Conservation (phyloP, 129 eudicot genomes). For the Oenanthe sinensis region DNA sequence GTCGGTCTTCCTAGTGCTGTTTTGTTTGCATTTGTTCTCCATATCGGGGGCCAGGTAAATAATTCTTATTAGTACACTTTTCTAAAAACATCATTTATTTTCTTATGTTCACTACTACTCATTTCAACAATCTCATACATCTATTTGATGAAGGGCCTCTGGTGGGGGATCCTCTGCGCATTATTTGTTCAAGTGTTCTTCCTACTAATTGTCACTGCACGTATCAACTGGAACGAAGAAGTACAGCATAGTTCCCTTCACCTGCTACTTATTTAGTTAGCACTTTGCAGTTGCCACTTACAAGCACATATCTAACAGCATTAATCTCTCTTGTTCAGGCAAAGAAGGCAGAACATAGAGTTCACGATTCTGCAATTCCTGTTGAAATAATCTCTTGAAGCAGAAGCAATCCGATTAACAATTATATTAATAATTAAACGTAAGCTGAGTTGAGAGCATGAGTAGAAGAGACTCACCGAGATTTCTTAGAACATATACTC, state of each 20-base stretch:
- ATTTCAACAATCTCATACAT: neutral
- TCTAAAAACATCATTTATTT: neutral
- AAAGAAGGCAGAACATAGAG: conserved; percentile 60
- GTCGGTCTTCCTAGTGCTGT: conserved; percentile 71
- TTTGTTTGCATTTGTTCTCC: conserved; percentile 50
- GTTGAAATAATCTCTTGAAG: conserved; percentile 32
- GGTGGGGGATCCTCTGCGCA: conserved; percentile 71
- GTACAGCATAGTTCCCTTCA: conserved; percentile 25
- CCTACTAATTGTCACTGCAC: conserved; percentile 31
- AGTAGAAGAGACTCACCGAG: too few relatives aligned
- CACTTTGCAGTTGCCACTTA: neutral
- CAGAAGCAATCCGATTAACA: neutral
- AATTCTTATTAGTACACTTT: neutral
- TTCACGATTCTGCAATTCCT: conserved; percentile 40
- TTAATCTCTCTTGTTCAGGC: conserved; percentile 31
- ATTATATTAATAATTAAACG: neutral
- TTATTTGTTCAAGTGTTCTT: conserved; percentile 45
- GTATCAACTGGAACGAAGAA: conserved; percentile 54
- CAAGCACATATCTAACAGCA: neutral
- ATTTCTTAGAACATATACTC: too few relatives aligned
- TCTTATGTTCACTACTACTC: neutral
- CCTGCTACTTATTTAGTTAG: neutral
- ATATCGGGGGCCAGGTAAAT: conserved; percentile 79
- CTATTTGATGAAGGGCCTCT: conserved; percentile 46
- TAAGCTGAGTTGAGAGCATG: too few relatives aligned